These are phyloP conservation scores for Penicillium desertorum DNA, from an alignment of 495 filamentous ascomycete species.

Conservation along the genomic window DNA sequence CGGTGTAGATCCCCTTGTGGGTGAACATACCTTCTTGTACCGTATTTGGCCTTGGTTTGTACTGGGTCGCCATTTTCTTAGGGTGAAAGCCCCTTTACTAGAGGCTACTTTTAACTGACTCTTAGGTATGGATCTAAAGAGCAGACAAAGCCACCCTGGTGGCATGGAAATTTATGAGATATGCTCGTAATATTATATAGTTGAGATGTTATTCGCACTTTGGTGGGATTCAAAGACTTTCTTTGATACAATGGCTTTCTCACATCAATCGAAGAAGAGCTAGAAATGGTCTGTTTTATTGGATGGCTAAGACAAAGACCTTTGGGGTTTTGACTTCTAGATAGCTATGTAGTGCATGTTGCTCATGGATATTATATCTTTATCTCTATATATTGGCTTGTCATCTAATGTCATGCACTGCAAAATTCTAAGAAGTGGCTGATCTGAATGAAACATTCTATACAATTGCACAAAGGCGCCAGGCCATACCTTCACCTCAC, in stretches of 20 bases:
- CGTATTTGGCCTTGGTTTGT: neutral
- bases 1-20: neutral
- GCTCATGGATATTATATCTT: neutral
- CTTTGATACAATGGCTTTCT: neutral
- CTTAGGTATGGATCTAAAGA: neutral
- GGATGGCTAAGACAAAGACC: neutral
- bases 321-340: neutral
- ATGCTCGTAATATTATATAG: neutral
- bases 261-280: neutral
- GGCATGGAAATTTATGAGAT: neutral
- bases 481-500: neutral
- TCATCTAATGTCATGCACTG: neutral
- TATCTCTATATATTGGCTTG: neutral
- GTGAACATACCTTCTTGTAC: constrained; percentile 1
- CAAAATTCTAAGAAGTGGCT: neutral
- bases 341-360: neutral
- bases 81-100: neutral
- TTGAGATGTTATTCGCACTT: neutral
- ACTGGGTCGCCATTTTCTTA: neutral
- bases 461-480: neutral
- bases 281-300: neutral
- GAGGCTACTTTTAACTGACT: neutral
- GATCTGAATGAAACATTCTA: too few species aligned
- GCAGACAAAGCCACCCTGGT: neutral
- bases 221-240: neutral